Conservation (phyloP, 768 basidiomycete genomes). For the Pisolithus microcarpus region DNA sequence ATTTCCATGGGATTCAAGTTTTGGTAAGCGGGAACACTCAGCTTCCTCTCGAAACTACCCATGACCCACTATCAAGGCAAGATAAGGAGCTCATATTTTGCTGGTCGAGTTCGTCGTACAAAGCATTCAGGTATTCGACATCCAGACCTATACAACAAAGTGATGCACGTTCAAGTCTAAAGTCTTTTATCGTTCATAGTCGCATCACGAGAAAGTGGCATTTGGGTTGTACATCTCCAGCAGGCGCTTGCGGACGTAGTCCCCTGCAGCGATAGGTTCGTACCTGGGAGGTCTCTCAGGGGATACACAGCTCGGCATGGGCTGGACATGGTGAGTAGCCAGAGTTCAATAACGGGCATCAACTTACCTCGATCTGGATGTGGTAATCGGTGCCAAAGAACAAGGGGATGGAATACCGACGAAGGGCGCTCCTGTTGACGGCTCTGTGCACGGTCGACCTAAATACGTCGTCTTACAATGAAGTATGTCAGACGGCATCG, state of each 20-base stretch:
- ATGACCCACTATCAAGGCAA: too few relatives aligned
- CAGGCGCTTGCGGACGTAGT: slow-evolving; percentile 72
- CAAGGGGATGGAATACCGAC: slow-evolving; percentile 78
- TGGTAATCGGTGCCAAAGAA: slow-evolving; percentile 91
- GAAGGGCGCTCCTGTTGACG: slow-evolving; percentile 62
- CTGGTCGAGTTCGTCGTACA: too few relatives aligned
- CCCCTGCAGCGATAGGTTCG: slow-evolving; percentile 67
- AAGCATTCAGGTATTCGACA: too few relatives aligned
- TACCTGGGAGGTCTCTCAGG: slow-evolving; percentile 57
- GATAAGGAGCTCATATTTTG: too few relatives aligned
- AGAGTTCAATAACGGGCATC: background rate
- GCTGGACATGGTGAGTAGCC: slow-evolving; percentile 11
- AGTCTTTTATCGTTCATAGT: too few relatives aligned
- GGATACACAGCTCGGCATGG: slow-evolving; percentile 45
- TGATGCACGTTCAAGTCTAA: too few relatives aligned
- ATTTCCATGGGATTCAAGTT: too few relatives aligned
- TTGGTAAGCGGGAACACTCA: too few relatives aligned
- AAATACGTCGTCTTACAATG: slow-evolving; percentile 68
- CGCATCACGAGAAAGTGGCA: background rate
- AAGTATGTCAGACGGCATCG: too few relatives aligned
- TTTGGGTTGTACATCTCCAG: slow-evolving; percentile 34
- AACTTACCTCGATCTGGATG: slow-evolving; percentile 63
- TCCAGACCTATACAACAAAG: too few relatives aligned
- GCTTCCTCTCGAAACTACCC: too few relatives aligned
- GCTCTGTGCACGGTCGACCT: slow-evolving; percentile 87